Base-by-base conservation (phyloP, 164 flowering plant genomes). In the Cinnamomum micranthum region DNA sequence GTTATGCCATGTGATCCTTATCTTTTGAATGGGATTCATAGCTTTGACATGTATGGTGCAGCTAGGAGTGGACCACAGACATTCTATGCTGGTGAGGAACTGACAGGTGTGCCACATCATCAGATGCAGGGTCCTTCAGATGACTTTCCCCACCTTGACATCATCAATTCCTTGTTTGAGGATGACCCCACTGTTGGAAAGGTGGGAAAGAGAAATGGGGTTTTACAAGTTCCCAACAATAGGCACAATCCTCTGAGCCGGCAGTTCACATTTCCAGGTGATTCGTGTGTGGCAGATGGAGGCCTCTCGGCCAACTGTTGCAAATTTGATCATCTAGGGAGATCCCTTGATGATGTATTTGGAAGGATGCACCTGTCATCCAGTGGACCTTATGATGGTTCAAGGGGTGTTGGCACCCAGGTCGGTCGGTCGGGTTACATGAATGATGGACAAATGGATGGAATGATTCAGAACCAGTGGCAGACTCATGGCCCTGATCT, bases 61-160 rank as follows among this genome's bases (percentile, higher is more conserved):
- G 28, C 80, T 51, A 71, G 74, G 20, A 76, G 75, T 58, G 73
- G 83, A 20, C 33, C 84, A 2, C 70, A 63, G 41, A 83, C 81
- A 50, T 78, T 73, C 51, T 75, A 80, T 68, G 75, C 78, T 4
- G 72, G 84, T 2, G 89, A 86, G 69, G 79, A 79, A 70, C 77
- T 82, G 9, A 84, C 85, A 35, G 55, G 85, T 52, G 74, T 83
- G 71, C 86, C 90, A 58, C 86, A 87, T 27, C 50, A 81, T 35
- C 67, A 64, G 33, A 14, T 13, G 28, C 67, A 64, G 67, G 78
- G 80, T 4, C 62, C 83, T 25, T 75, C 86, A 1, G 98, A 95
- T 68, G 99, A 93, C 33, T 95, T 93, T 73, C 99, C 99, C 0
- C 99, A 95, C 83, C 93, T 93, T 62, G 99, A 95, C 78, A 93